phyloP scores from a whole-genome alignment of 2,329 filamentous ascomycete species.

The Aspergillus nomiae region DNA sequence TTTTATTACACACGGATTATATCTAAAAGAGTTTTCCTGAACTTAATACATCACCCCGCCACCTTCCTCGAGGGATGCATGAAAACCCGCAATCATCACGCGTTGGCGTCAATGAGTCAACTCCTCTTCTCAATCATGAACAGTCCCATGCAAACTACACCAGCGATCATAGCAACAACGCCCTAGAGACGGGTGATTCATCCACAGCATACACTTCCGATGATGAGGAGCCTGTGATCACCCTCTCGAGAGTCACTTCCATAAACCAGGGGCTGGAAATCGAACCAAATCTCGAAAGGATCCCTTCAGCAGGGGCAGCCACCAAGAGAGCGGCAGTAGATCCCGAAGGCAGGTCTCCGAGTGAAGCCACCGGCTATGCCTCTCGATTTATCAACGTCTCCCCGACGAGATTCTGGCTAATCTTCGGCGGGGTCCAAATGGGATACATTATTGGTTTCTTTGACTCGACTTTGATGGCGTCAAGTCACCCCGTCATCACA shows the following conservation, averaged over 20 bases:
- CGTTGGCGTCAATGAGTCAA: constrained; percentile 17
- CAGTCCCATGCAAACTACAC: constrained; percentile 26
- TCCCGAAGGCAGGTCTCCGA: constrained; percentile 6
- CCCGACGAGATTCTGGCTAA: constrained; percentile 59
- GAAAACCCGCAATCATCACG: neutral
- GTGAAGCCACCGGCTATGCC: constrained; percentile 26
- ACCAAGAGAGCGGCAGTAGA: constrained; percentile 12
- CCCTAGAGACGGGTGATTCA: constrained; percentile 28
- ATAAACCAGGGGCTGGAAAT: constrained; percentile 30
- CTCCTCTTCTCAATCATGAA: constrained; percentile 18
- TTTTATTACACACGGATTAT: no score
- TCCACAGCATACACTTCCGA: constrained; percentile 7
- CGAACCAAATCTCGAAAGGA: constrained; percentile 27
- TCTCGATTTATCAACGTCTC: constrained; percentile 42
- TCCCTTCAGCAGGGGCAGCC: constrained; percentile 17
- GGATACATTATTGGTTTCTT: constrained; percentile 64
- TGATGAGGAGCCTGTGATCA: constrained; percentile 24
- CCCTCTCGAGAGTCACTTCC: constrained; percentile 29
- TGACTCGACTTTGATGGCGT: constrained; percentile 80
- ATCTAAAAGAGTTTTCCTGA: neutral
- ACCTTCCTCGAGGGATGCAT: neutral
- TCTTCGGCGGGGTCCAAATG: constrained; percentile 62
- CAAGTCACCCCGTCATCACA: constrained; percentile 77
- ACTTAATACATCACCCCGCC: neutral
- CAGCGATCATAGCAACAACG: constrained; percentile 37